These are phyloP conservation scores for Lumnitzera littorea DNA, from an alignment of 345 rosid genomes.

Conservation along the genomic window DNA sequence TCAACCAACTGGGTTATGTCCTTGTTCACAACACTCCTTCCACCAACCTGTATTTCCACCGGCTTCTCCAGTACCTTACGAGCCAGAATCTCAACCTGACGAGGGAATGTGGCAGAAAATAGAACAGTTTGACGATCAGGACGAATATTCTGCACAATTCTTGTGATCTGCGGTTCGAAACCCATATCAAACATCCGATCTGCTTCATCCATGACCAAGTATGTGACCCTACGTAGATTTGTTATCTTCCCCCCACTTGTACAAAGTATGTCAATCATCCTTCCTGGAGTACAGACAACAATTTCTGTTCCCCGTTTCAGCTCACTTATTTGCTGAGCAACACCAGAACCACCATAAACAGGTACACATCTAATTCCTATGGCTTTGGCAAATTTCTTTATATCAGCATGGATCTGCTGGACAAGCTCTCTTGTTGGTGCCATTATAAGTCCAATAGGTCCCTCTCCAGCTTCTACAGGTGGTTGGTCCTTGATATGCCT, in stretches of 20 bases:
- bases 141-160: constrained; percentile 89
- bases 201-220: constrained; percentile 94
- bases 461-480: constrained; percentile 91
- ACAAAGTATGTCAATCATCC: constrained; percentile 96
- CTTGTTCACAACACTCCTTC: constrained; percentile 96
- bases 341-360: constrained; percentile 97
- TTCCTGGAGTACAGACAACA: constrained; percentile 96
- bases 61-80: constrained; percentile 83
- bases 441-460: constrained; percentile 94
- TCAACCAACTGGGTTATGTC: constrained; percentile 88
- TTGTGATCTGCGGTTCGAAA: constrained; percentile 88
- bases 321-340: constrained; percentile 97
- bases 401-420: constrained; percentile 94
- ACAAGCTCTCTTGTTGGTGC: constrained; percentile 99
- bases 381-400: constrained; percentile 68
- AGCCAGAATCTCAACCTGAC: constrained; percentile 92
- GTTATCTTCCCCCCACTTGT: constrained; percentile 91
- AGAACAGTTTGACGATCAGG: constrained; percentile 94
- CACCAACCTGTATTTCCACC: constrained; percentile 88
- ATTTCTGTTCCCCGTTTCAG: constrained; percentile 90
- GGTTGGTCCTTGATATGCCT: constrained; percentile 99
- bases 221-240: constrained; percentile 79
- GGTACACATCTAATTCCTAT: constrained; percentile 82
- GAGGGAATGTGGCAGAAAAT: constrained; percentile 95
- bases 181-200: constrained; percentile 99